Percentiles rank a stretch among this genome's conserved stretches.
phyloP scores from a whole-genome alignment of 2,329 filamentous ascomycete species.

The Ascochyta pisi region DNA sequence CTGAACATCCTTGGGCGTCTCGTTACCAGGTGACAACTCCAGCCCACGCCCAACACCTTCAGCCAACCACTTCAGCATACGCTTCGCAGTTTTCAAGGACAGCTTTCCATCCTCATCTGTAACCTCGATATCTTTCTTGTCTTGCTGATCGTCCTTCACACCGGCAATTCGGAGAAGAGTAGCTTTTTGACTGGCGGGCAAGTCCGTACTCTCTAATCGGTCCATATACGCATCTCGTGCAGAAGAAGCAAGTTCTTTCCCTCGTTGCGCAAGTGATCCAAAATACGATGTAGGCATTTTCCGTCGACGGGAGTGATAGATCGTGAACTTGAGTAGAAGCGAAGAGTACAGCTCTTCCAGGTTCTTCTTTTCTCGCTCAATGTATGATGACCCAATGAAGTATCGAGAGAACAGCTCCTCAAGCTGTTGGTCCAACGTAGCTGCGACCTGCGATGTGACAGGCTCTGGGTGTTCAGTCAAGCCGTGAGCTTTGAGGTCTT shows the following conservation, averaged over 20 bases:
- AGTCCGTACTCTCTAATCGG: conserved; percentile 84
- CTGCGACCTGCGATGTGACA: conserved; percentile 82
- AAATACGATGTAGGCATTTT: conserved; percentile 92
- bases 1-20: conserved; percentile 93
- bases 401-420: conserved; percentile 72
- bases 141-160: conserved; percentile 74
- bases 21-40: conserved; percentile 84
- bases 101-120: conserved; percentile 87
- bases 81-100: conserved; percentile 86
- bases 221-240: conserved; percentile 92
- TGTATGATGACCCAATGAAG: conserved; percentile 69
- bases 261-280: conserved; percentile 86
- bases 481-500: conserved; percentile 92
- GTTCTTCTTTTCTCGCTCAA: conserved; percentile 69
- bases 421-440: conserved; percentile 70
- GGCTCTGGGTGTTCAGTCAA: conserved; percentile 94
- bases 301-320: conserved; percentile 89
- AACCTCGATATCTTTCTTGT: conserved; percentile 87
- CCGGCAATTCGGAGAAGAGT: conserved; percentile 92
- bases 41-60: conserved; percentile 91
- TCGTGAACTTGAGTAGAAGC: conserved; percentile 91
- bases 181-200: conserved; percentile 84
- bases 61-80: conserved; percentile 97
- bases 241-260: conserved; percentile 84
- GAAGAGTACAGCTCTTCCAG: conserved; percentile 88